These are phyloP conservation scores for Pyrrhoderma noxium DNA, from an alignment of 1,284 basidiomycete species.

Conservation along the genomic window DNA sequence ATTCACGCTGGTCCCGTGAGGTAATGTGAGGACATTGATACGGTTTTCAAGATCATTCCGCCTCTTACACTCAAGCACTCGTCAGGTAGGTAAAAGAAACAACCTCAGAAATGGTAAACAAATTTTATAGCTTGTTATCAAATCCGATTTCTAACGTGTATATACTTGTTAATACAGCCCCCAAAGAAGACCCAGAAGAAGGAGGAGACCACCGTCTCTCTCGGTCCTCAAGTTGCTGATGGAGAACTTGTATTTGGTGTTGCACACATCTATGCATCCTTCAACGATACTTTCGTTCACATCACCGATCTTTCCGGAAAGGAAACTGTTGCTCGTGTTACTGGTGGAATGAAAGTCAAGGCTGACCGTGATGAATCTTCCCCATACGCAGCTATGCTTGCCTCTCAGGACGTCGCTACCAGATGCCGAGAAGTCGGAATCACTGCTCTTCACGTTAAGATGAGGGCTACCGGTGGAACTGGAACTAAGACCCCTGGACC, in stretches of 20 bases:
- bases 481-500: constrained; percentile 99
- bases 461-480: constrained; percentile 97
- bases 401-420: constrained; percentile 92
- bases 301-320: constrained; percentile 98
- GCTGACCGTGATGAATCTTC: constrained; percentile 99
- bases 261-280: constrained; percentile 94
- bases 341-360: constrained; percentile 99
- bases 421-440: constrained; percentile 99
- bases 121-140: no score
- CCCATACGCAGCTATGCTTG: constrained; percentile 99
- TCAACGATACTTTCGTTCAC: constrained; percentile 99
- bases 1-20: no score
- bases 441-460: constrained; percentile 96
- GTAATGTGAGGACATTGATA: no score
- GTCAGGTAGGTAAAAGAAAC: no score
- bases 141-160: no score
- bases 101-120: no score
- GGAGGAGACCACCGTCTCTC: constrained; percentile 76
- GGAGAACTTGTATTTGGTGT: constrained; percentile 95
- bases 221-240: constrained; percentile 91
- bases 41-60: no score
- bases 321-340: constrained; percentile 98
- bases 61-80: no score
- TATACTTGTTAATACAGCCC: constrained; percentile 47
- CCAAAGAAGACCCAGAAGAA: constrained; percentile 77